These are phyloP conservation scores for Cercospora janseana DNA, from an alignment of 2,329 filamentous ascomycete genomes.

Conservation along the genomic window DNA sequence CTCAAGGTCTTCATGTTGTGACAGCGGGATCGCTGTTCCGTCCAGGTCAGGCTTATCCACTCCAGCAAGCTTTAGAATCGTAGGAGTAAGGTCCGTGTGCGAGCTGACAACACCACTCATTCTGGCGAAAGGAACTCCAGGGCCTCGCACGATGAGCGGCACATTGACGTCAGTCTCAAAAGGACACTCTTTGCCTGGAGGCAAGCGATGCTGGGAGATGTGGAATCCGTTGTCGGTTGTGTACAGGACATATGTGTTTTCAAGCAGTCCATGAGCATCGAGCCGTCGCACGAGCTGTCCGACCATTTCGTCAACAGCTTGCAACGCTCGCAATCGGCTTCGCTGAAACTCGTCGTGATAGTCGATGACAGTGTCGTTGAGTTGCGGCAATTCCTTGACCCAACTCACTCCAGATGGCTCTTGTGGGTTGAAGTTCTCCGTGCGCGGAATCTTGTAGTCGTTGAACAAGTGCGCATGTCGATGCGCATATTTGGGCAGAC, in stretches of 20 bases:
- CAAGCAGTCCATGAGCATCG: constrained; percentile 44
- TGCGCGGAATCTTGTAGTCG: constrained; percentile 60
- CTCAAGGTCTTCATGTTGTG: constrained; percentile 18
- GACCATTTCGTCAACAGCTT: constrained; percentile 57
- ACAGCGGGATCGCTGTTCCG: constrained; percentile 38
- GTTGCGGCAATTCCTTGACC: constrained; percentile 45
- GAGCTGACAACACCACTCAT: constrained; percentile 37
- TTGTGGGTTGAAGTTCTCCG: constrained; percentile 63
- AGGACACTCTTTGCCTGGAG: constrained; percentile 40
- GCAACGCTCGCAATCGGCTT: constrained; percentile 50
- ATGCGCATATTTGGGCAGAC: constrained; percentile 26
- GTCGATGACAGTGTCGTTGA: constrained; percentile 49
- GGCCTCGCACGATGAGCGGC: constrained; percentile 41
- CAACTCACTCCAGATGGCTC: constrained; percentile 48
- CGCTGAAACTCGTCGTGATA: constrained; percentile 56
- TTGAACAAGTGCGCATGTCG: constrained; percentile 63
- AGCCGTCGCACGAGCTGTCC: constrained; percentile 47
- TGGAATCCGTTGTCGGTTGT: constrained; percentile 44
- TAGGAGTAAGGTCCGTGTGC: constrained; percentile 42
- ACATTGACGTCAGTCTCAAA: constrained; percentile 43
- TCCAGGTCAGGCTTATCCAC: constrained; percentile 38
- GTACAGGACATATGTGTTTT: constrained; percentile 49
- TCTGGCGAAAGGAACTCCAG: constrained; percentile 33
- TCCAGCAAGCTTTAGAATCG: constrained; percentile 38
- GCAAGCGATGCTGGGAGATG: constrained; percentile 41